These are phyloP conservation scores for Phialocephala subalpina DNA, from an alignment of 2,329 filamentous ascomycete species.

Conservation along the genomic window DNA sequence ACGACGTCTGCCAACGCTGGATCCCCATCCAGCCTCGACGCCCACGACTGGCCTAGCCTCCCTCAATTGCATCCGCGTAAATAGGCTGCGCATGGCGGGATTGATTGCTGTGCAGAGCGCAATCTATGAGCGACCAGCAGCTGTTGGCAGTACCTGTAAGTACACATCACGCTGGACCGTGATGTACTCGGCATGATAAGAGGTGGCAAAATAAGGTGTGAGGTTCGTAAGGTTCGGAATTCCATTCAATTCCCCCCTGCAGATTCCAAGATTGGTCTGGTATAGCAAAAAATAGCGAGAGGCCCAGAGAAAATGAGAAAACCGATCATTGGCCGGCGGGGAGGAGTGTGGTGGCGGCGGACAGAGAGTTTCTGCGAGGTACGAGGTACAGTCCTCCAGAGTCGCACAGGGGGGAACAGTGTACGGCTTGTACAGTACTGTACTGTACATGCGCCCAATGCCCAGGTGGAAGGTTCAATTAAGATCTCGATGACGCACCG, in stretches of 20 bases:
- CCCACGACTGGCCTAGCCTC: not conserved
- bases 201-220: not conserved
- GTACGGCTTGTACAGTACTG: not conserved
- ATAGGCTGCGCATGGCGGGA: constrained; percentile 3
- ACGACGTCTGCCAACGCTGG: not conserved
- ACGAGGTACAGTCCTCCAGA: not conserved
- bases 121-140: constrained; percentile 6
- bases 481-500: constrained; percentile 19
- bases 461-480: not conserved
- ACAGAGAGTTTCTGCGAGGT: not conserved
- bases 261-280: not conserved
- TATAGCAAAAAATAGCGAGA: not conserved
- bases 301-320: not conserved
- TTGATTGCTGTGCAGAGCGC: constrained; percentile 4
- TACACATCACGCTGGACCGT: not conserved
- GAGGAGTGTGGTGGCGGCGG: not conserved
- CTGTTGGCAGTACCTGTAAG: not conserved
- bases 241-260: too few species aligned
- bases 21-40: not conserved
- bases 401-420: not conserved
- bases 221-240: too few species aligned
- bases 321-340: not conserved
- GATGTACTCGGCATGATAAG: constrained; percentile 1
- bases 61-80: not conserved
- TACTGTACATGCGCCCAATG: not conserved